Base-by-base conservation (phyloP, 164 flowering plant species). In the Buxus sempervirens region DNA sequence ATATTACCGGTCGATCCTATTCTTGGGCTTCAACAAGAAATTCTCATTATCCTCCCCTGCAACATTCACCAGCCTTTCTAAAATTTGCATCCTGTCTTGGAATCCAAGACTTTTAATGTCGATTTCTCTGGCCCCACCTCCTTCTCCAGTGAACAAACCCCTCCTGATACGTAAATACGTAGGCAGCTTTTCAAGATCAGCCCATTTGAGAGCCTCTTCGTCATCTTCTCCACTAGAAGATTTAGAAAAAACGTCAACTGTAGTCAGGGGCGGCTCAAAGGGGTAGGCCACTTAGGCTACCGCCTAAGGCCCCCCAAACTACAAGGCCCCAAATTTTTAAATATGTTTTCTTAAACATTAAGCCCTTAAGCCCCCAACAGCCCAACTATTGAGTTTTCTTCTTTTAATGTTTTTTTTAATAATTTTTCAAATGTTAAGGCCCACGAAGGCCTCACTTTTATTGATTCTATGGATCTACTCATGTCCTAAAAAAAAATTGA, bases 21-120 rank as follows among this genome's bases (percentile, higher is more conserved):
- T 58, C 77, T 78, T 88, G 63, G 86, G 89, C 81, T 88, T 85
- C 58, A 78, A 54, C 75, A 90, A 76, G 80, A 87, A 85, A 70
- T 77, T 81, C 76, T 85, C 93, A 70, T 90, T 86, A 60, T 84
- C 91, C 45, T 86, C 82, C 55, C 84, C 93, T 0, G 89, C 87
- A 70, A 76, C 78, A 62, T 70, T 81, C 0, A 88, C 72, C 41
- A 90, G 74, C 63, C 87, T 85, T 53, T 90, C 90, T 48, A 89
- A 23, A 69, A 88, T 58, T 22, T 27, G 62, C 61, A 64, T 76
- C 71, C 71, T 83, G 41, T 86, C 88, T 57, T 67, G 72, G 19
- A 66, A 63, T 16, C 81, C 85, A 70, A 83, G 81, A 61, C 64
- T 63, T 4, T 72, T 26, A 18, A 85, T 71, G 49, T 83, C 83